These are phyloP conservation scores for Debaryomyces tyrocola DNA, from an alignment of 805 yeast genomes.

Conservation along the genomic window DNA sequence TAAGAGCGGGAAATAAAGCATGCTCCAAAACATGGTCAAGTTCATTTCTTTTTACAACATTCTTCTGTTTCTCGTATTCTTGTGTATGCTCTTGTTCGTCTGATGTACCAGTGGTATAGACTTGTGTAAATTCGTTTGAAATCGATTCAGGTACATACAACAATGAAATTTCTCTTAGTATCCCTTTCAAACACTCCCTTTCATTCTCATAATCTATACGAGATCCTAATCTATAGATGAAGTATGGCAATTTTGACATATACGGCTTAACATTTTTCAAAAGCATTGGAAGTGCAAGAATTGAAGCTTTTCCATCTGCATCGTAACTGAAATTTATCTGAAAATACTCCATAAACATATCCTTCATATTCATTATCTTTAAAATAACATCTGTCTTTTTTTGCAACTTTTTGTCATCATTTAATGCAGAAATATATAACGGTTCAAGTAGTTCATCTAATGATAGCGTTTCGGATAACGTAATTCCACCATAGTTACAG, in stretches of 20 bases:
- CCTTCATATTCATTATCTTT: constrained; percentile 49
- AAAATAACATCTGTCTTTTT: constrained; percentile 15
- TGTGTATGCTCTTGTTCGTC: constrained; percentile 6
- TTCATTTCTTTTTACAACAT: constrained; percentile 20
- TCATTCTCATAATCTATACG: constrained; percentile 69
- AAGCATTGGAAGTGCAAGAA: constrained; percentile 66
- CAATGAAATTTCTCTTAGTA: constrained; percentile 67
- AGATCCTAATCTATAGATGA: constrained; percentile 61
- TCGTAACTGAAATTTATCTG: constrained; percentile 44
- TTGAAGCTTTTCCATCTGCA: constrained; percentile 25
- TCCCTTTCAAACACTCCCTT: constrained; percentile 61
- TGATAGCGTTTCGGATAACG: constrained; percentile 20
- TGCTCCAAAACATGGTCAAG: constrained; percentile 49
- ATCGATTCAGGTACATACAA: constrained; percentile 67
- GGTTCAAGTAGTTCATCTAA: constrained; percentile 36
- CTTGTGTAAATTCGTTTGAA: constrained; percentile 12
- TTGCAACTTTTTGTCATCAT: constrained; percentile 10
- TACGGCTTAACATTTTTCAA: constrained; percentile 64
- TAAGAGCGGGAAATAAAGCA: constrained; percentile 63
- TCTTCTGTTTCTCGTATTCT: constrained; percentile 18
- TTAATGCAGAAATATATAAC: constrained; percentile 20
- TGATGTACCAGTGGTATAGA: neutral
- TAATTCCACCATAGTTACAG: constrained; percentile 67
- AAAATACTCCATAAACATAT: constrained; percentile 84
- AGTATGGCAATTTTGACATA: constrained; percentile 60